Percentiles rank a stretch among this genome's conserved stretches.
These are phyloP conservation scores for Hemisphaericaspora xylofermentans DNA, from an alignment of 1,139 yeast genomes.

Conservation along the genomic window DNA sequence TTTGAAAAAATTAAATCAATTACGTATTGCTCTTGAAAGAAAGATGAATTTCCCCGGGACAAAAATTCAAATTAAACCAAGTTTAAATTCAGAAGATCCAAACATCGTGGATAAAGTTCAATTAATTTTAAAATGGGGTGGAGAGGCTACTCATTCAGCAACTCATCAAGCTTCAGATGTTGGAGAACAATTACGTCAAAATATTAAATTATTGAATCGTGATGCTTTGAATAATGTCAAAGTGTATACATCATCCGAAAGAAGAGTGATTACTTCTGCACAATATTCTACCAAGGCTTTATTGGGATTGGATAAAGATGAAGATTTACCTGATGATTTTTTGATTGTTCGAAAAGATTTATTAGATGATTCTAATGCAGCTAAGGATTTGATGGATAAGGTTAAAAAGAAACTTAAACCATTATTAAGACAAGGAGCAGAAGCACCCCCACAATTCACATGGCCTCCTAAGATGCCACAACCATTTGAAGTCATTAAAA, in stretches of 20 bases:
- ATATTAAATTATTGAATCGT: slow-evolving; percentile 79
- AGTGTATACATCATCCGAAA: slow-evolving; percentile 88
- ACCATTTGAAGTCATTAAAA: slow-evolving; percentile 87
- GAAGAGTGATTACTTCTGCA: slow-evolving; percentile 92
- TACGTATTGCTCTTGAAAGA: slow-evolving; percentile 82
- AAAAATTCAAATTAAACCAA: slow-evolving; percentile 92
- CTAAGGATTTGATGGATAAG: slow-evolving; percentile 95
- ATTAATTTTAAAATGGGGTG: slow-evolving; percentile 97
- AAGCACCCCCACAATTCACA: slow-evolving; percentile 97
- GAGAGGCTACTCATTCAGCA: slow-evolving; percentile 98
- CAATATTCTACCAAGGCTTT: slow-evolving; percentile 83
- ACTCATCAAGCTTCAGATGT: slow-evolving; percentile 90
- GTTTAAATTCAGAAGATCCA: slow-evolving; percentile 58
- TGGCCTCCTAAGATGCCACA: slow-evolving; percentile 99
- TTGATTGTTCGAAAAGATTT: slow-evolving; percentile 84
- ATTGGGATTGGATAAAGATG: slow-evolving; percentile 58
- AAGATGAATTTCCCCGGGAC: slow-evolving; percentile 94
- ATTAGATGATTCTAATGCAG: slow-evolving; percentile 96
- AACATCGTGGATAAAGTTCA: slow-evolving; percentile 89
- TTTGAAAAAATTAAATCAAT: slow-evolving; percentile 66
- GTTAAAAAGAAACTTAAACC: slow-evolving; percentile 97
- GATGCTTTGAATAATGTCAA: slow-evolving; percentile 82
- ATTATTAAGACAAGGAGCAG: slow-evolving; percentile 88
- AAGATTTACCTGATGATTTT: slow-evolving; percentile 70
- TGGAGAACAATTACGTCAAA: slow-evolving; percentile 94